These are phyloP conservation scores for Lasiodiplodia hormozganensis DNA, from an alignment of 2,329 filamentous ascomycete genomes.

Conservation along the genomic window DNA sequence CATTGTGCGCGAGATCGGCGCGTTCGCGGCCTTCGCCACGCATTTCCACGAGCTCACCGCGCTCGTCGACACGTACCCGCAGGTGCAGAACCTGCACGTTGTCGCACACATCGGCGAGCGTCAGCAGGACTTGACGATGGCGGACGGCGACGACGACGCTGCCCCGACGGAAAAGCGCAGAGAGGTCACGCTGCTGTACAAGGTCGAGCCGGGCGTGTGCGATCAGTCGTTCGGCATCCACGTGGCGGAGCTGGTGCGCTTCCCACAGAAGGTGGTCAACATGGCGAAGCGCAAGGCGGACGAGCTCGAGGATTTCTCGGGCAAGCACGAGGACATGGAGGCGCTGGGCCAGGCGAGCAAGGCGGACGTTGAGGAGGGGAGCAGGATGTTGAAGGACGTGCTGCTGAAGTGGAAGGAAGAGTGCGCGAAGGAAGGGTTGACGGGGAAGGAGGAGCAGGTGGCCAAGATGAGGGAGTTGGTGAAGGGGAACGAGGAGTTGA, in stretches of 20 bases:
- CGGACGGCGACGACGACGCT: slow-evolving; percentile 49
- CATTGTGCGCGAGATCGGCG: slow-evolving; percentile 93
- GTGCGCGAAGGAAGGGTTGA: slow-evolving; percentile 65
- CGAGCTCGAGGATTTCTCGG: slow-evolving; percentile 94
- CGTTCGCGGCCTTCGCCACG: slow-evolving; percentile 93
- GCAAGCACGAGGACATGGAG: slow-evolving; percentile 68
- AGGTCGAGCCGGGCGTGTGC: slow-evolving; percentile 92
- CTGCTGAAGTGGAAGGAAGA: slow-evolving; percentile 83
- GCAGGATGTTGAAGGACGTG: slow-evolving; percentile 81
- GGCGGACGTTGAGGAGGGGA: slow-evolving; percentile 89
- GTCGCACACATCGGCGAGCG: slow-evolving; percentile 82
- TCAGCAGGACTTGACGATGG: slow-evolving; percentile 41
- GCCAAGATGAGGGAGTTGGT: slow-evolving; percentile 81
- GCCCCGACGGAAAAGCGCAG: slow-evolving; percentile 51
- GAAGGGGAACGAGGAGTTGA: slow-evolving; percentile 69
- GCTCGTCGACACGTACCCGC: slow-evolving; percentile 81
- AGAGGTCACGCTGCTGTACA: slow-evolving; percentile 95
- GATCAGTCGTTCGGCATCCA: slow-evolving; percentile 99
- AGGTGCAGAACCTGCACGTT: slow-evolving; percentile 93
- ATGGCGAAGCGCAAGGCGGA: slow-evolving; percentile 99
- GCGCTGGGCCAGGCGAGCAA: slow-evolving; percentile 61
- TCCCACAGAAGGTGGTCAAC: slow-evolving; percentile 94
- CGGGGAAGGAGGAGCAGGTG: slow-evolving; percentile 75
- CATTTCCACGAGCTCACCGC: slow-evolving; percentile 98
- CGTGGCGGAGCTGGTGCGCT: slow-evolving; percentile 94